These are phyloP conservation scores for Leccinum barrowsii DNA, from an alignment of 768 basidiomycete genomes.

Conservation along the genomic window DNA sequence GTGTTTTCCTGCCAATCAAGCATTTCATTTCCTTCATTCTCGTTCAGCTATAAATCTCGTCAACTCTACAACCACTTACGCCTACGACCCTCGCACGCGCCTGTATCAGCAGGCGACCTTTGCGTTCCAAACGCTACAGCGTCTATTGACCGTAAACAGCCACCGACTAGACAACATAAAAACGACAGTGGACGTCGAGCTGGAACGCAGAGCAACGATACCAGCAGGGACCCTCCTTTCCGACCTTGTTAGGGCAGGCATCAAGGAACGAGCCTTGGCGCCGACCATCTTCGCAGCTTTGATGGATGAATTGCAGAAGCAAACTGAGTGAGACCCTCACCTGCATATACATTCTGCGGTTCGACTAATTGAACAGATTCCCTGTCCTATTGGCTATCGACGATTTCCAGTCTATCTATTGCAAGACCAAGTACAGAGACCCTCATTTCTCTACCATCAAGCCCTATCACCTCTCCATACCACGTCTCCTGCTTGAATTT, in stretches of 20 bases:
- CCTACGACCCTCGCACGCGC: conserved; percentile 71
- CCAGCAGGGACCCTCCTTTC: conserved; percentile 47
- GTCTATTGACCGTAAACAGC: conserved; percentile 58
- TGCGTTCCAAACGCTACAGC: conserved; percentile 60
- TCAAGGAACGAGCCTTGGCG: conserved; percentile 49
- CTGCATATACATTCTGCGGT: neutral
- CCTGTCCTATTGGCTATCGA: conserved; percentile 85
- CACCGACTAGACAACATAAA: conserved; percentile 39
- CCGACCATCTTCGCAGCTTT: conserved; percentile 56
- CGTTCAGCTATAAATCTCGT: conserved; percentile 54
- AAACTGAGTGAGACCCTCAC: conserved; percentile 51
- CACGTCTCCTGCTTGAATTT: conserved; percentile 74
- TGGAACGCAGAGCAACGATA: conserved; percentile 46
- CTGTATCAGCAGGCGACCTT: conserved; percentile 73
- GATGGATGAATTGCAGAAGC: conserved; percentile 57
- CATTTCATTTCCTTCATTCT: neutral
- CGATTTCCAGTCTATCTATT: conserved; percentile 81
- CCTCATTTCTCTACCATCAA: conserved; percentile 67
- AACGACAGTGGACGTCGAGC: conserved; percentile 38
- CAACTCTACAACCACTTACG: conserved; percentile 68
- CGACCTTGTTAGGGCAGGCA: conserved; percentile 56
- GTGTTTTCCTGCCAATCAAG: conserved; percentile 13
- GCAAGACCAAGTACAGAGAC: conserved; percentile 64
- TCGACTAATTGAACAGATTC: conserved; percentile 38
- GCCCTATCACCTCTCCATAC: conserved; percentile 75